Evolutionary conservation across 129 eudicot species (phyloP), one percentile per base, ranked within the genome.

Genomic region (Ambrosia artemisiifolia): DNA sequence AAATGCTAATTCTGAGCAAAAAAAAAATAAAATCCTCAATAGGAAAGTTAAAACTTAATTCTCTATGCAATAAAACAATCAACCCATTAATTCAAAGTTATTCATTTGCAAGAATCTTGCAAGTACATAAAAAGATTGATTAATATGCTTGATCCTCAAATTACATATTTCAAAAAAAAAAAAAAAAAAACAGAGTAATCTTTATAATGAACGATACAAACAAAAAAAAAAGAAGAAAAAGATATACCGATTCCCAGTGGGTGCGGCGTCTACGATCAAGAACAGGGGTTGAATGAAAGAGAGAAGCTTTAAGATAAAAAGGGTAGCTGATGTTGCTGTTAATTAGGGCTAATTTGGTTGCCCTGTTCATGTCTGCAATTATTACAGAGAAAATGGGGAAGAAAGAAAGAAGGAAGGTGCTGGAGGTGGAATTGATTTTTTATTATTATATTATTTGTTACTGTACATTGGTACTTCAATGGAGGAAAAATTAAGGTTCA

Each of bases 271-370:
- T 83, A 30, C 95, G 95, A 56, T 82, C 81, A 59, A 85, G 85
- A 59, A 84, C 80, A 44, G 86, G 91, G 33, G 92, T 85, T 30
- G 90, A 80, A 83, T 91, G 95, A 76, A 91, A 88, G 49, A 80
- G 69, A 64, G 72, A 71, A 11, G 82, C 53, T 73, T 44, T 78
- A 0, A 80, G 40, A 12, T 82, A 49, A 64, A 84, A 87, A 20
- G 81, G 86, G 75, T 66, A 73, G 11, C 28, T 24, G 28, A 0
- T 28, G 14, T 36, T 63, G 63, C 75, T 76, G 55, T 74, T 83
- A 73, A 72, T 67, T 36, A 79, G 67, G 54, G 85, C 81, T 30
- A 86, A 68, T 74, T 71, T 63, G 38, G 80, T 77, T 36, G 69
- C 80, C 65, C 77, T 78, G 65, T 86, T 83, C 91, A 85, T 86